phyloP scores from a whole-genome alignment of 805 yeast species.

The Candida lessepsii region DNA sequence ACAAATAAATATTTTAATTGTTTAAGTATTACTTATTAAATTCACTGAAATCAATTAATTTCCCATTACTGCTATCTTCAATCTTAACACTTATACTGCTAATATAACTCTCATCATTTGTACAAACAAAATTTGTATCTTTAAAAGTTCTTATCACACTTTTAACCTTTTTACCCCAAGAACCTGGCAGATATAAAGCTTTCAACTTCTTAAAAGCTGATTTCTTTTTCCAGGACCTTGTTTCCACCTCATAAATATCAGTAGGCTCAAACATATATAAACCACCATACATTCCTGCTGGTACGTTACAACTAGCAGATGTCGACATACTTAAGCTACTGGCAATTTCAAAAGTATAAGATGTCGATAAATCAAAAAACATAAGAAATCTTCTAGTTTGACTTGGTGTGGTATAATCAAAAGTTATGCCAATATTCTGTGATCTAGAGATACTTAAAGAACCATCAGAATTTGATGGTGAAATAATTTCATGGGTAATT shows the following conservation, averaged over 20 bases:
- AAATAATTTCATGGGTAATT: slow-evolving; percentile 1
- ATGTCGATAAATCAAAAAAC: slow-evolving; percentile 1
- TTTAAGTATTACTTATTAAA: not conserved
- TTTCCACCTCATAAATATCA: slow-evolving; percentile 1
- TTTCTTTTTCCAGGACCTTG: slow-evolving; percentile 13
- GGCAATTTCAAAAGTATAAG: slow-evolving; percentile 1
- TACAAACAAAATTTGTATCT: slow-evolving; percentile 8
- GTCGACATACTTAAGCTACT: slow-evolving; percentile 4
- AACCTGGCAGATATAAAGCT: slow-evolving; percentile 7
- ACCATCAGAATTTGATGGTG: slow-evolving; percentile 5
- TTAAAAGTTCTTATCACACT: slow-evolving; percentile 5
- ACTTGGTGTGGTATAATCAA: not conserved
- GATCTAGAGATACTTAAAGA: slow-evolving; percentile 1
- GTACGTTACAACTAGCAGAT: slow-evolving; percentile 13
- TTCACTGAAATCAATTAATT: slow-evolving; percentile 3
- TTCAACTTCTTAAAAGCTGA: slow-evolving; percentile 1
- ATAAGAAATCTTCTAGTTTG: not conserved
- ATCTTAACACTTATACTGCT: not conserved
- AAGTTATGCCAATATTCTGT: slow-evolving; percentile 7
- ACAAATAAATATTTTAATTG: not conserved
- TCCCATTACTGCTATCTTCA: slow-evolving; percentile 2
- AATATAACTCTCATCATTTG: slow-evolving; percentile 7
- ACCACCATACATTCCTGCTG: slow-evolving; percentile 13
- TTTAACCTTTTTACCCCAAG: slow-evolving; percentile 8
- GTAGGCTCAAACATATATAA: slow-evolving; percentile 13